Evolutionary conservation across 192 early-diverging fungal species (phyloP).

Genomic region (Coemansia sp.): DNA sequence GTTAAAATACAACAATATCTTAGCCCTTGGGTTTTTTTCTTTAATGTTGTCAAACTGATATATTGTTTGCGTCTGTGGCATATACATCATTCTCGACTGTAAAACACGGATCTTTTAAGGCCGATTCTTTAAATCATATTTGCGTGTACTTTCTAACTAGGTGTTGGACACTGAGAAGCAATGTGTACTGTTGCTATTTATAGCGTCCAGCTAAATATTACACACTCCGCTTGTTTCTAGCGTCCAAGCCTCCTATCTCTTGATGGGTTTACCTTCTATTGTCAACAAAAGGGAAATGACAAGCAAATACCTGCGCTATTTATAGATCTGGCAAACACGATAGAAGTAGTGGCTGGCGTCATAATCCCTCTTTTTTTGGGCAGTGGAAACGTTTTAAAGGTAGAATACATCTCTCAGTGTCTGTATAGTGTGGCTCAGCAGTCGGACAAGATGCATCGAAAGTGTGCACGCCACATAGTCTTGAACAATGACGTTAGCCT

Average conservation of each 20-base stretch:
- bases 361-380: neutral
- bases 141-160: neutral
- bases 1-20: no score
- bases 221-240: neutral
- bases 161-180: no score
- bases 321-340: constrained; percentile 8
- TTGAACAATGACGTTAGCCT: neutral
- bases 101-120: no score
- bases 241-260: neutral
- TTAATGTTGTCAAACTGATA: no score
- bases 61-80: no score
- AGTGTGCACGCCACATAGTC: constrained; percentile 3
- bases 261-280: neutral
- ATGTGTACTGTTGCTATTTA: constrained; percentile 1
- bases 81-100: no score
- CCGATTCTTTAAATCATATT: no score
- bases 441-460: neutral
- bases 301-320: neutral
- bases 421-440: neutral
- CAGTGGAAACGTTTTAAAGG: neutral
- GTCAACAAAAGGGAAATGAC: neutral
- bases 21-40: no score
- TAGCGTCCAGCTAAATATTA: neutral
- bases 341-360: constrained; percentile 4
- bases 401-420: neutral